A percentile compares a stretch with the other conserved stretches of the same genome.
Conservation (phyloP, 768 basidiomycete species). For the Leccinum boreale region DNA sequence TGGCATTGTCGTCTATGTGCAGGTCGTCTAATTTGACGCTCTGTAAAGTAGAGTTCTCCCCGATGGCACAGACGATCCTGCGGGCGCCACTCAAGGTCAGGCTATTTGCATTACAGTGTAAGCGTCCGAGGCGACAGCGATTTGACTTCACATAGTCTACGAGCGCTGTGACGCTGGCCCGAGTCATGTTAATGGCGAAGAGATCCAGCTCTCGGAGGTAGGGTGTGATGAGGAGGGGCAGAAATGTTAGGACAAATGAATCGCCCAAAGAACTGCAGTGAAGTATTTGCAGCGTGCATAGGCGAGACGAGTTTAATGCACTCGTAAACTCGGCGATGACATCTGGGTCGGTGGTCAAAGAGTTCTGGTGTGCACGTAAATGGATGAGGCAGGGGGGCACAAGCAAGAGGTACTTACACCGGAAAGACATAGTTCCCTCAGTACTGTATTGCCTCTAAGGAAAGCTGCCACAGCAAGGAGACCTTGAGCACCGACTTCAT, state of each 20-base stretch:
- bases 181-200: slow-evolving; percentile 49
- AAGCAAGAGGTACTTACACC: slow-evolving; percentile 42
- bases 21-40: slow-evolving; percentile 52
- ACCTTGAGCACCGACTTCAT: slow-evolving; percentile 52
- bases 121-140: slow-evolving; percentile 44
- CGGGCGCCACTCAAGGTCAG: slow-evolving; percentile 45
- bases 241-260: slow-evolving; percentile 44
- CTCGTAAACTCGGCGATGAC: slow-evolving; percentile 39
- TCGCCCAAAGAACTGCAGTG: slow-evolving; percentile 51
- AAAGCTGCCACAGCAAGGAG: slow-evolving; percentile 53
- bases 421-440: slow-evolving; percentile 54
- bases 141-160: slow-evolving; percentile 48
- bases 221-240: slow-evolving; percentile 47
- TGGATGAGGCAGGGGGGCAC: slow-evolving; percentile 12
- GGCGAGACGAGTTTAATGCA: slow-evolving; percentile 52
- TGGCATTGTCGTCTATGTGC: slow-evolving; percentile 25
- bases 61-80: slow-evolving; percentile 44
- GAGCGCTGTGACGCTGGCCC: slow-evolving; percentile 39
- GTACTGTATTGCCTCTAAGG: slow-evolving; percentile 41
- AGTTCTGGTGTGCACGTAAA: slow-evolving; percentile 33
- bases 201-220: slow-evolving; percentile 53
- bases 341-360: slow-evolving; percentile 35
- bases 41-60: slow-evolving; percentile 45
- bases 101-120: slow-evolving; percentile 56
- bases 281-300: slow-evolving; percentile 50